Conservation (phyloP, 148 eudicot species). For the Persicaria maculosa region DNA sequence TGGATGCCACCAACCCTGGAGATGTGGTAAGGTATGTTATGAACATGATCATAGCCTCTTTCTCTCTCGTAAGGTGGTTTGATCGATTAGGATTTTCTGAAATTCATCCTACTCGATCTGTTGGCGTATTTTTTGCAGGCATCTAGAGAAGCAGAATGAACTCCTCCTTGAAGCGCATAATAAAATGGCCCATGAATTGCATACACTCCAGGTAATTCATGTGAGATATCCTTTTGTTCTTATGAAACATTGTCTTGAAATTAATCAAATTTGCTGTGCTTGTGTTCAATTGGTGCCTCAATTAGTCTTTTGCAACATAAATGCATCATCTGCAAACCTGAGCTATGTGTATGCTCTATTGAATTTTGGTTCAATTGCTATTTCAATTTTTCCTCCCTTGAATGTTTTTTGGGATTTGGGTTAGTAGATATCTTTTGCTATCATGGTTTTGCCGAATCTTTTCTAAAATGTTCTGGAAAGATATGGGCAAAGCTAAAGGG, state of each 20-base stretch:
- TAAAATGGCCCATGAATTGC: conserved; percentile 53
- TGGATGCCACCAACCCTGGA: too few relatives aligned
- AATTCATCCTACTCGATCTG: not conserved
- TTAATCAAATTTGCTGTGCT: not conserved
- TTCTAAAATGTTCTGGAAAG: too few relatives aligned
- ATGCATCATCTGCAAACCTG: not conserved
- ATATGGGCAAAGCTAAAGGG: too few relatives aligned
- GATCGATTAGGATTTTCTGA: not conserved
- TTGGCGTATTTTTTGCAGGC: conserved; percentile 28
- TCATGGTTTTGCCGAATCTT: too few relatives aligned
- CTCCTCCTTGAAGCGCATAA: conserved; percentile 42
- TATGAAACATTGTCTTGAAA: not conserved
- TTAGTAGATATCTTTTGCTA: too few relatives aligned
- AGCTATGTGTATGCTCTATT: not conserved
- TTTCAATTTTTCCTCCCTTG: too few relatives aligned
- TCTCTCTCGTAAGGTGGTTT: too few relatives aligned
- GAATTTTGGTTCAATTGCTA: not conserved
- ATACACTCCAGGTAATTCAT: conserved; percentile 36
- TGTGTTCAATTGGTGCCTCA: not conserved
- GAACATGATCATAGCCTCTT: too few relatives aligned
- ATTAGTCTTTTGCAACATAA: not conserved
- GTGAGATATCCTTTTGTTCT: not conserved
- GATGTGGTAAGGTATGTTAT: too few relatives aligned
- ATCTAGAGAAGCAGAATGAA: conserved; percentile 55
- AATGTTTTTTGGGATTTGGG: too few relatives aligned